Conservation (phyloP, 371 early-diverging fungal genomes). For the Syncephalastrum monosporum region DNA sequence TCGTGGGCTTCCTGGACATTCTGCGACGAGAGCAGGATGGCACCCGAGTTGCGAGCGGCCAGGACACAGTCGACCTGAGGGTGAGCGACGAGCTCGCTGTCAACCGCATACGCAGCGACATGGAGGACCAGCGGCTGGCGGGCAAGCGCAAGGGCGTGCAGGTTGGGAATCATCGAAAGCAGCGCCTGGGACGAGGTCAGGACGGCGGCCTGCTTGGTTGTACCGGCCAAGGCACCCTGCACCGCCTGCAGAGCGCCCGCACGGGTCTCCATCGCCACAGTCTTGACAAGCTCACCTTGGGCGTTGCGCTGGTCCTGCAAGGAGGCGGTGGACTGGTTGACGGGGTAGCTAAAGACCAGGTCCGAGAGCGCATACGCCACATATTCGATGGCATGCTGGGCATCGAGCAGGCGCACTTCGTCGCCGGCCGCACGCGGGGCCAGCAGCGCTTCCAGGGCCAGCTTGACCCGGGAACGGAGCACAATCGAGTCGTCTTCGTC, state of each 20-base stretch:
- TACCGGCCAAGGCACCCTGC: conserved; percentile 67
- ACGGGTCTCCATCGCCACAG: conserved; percentile 74
- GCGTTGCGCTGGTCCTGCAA: conserved; percentile 47
- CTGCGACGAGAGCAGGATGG: conserved; percentile 65
- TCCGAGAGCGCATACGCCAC: conserved; percentile 78
- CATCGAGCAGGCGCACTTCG: conserved; percentile 46
- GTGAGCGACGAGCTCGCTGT: conserved; percentile 53
- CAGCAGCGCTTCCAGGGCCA: conserved; percentile 27
- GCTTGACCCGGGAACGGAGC: conserved; percentile 34
- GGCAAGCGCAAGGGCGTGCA: conserved; percentile 66
- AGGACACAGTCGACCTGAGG: conserved; percentile 65
- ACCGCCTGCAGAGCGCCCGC: conserved; percentile 80
- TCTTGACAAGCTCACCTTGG: conserved; percentile 61
- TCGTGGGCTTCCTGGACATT: conserved; percentile 82
- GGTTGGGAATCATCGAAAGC: conserved; percentile 77
- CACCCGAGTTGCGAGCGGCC: conserved; percentile 69
- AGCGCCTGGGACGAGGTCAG: conserved; percentile 77
- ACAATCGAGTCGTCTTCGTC: conserved; percentile 38
- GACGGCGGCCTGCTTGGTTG: conserved; percentile 50
- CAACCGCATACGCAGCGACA: conserved; percentile 69
- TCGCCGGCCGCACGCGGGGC: conserved; percentile 8
- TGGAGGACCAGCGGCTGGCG: conserved; percentile 79
- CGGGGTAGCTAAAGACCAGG: conserved; percentile 79
- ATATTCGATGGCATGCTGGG: conserved; percentile 70
- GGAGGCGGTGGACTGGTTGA: conserved; percentile 28